A percentile compares a stretch with the other conserved stretches of the same genome.
Evolutionary conservation across 2,329 filamentous ascomycete species (phyloP).

Genomic region (Aspergillus brunneoviolaceus): DNA sequence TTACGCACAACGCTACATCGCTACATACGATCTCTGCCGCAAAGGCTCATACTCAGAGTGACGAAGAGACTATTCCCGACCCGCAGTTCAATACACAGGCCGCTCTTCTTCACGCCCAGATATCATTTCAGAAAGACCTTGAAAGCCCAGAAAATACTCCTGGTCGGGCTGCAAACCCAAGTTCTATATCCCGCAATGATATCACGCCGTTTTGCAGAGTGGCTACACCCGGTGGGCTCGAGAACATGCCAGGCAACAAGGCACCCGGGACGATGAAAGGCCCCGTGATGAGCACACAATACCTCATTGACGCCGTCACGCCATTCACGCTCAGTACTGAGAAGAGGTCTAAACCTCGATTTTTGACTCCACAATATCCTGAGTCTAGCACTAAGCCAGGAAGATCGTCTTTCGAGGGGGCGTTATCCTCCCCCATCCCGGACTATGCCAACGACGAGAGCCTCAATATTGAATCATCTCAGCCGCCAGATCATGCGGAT

Average conservation of each 20-base stretch:
- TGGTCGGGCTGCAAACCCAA: conserved; percentile 13
- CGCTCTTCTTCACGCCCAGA: conserved; percentile 39
- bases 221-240: conserved; percentile 12
- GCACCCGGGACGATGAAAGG: conserved; percentile 14
- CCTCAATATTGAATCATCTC: conserved; percentile 10
- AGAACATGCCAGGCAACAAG: conserved; percentile 3
- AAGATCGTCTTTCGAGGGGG: conserved; percentile 24
- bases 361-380: conserved; percentile 7
- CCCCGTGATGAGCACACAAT: conserved; percentile 41
- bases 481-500: conserved; percentile 6
- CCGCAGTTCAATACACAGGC: conserved; percentile 42
- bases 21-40: conserved; percentile 40
- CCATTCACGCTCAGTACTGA: conserved; percentile 41
- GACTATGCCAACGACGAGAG: conserved; percentile 7
- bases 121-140: conserved; percentile 41
- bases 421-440: conserved; percentile 9
- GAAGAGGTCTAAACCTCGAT: conserved; percentile 17
- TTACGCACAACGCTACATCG: conserved; percentile 36
- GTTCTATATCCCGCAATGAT: conserved; percentile 14
- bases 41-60: conserved; percentile 23
- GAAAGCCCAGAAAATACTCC: conserved; percentile 27
- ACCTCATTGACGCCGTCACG: conserved; percentile 41
- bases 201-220: conserved; percentile 34
- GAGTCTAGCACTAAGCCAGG: conserved; percentile 16
- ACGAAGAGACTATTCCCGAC: conserved; percentile 28